Conservation (phyloP, 768 basidiomycete species). For the Royoungia palumana region DNA sequence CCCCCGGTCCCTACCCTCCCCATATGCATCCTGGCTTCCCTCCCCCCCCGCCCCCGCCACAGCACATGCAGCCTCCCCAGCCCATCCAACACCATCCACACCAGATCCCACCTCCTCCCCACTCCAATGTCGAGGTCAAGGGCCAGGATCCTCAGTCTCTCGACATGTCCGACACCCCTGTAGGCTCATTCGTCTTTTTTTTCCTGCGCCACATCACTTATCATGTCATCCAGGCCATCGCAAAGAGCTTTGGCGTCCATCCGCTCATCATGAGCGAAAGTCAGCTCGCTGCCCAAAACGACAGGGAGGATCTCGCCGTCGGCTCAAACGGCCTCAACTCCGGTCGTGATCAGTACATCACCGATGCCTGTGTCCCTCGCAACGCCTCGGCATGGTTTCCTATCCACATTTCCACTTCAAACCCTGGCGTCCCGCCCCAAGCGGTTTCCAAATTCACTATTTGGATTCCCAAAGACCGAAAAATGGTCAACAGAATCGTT, state of each 20-base stretch:
- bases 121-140: slow-evolving; percentile 42
- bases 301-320: slow-evolving; percentile 75
- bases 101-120: slow-evolving; percentile 16
- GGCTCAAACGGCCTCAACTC: slow-evolving; percentile 69
- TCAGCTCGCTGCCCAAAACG: slow-evolving; percentile 48
- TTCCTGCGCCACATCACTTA: slow-evolving; percentile 5
- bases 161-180: slow-evolving; percentile 72
- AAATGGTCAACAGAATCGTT: slow-evolving; percentile 58
- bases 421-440: slow-evolving; percentile 19
- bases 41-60: slow-evolving; percentile 41
- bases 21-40: slow-evolving; percentile 63
- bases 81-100: slow-evolving; percentile 29
- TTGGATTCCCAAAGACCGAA: slow-evolving; percentile 77
- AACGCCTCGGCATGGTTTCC: slow-evolving; percentile 61
- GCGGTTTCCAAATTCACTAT: slow-evolving; percentile 37
- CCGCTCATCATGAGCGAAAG: slow-evolving; percentile 64
- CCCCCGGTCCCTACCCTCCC: slow-evolving; percentile 47
- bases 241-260: slow-evolving; percentile 77
- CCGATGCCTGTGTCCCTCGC: slow-evolving; percentile 55
- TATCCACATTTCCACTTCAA: slow-evolving; percentile 50
- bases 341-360: slow-evolving; percentile 59
- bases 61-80: slow-evolving; percentile 35
- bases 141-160: slow-evolving; percentile 78
- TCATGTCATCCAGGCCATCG: slow-evolving; percentile 48
- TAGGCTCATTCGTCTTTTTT: slow-evolving; percentile 17